Conservation (phyloP, 306 rosid species). For the Cicer bijugum region DNA sequence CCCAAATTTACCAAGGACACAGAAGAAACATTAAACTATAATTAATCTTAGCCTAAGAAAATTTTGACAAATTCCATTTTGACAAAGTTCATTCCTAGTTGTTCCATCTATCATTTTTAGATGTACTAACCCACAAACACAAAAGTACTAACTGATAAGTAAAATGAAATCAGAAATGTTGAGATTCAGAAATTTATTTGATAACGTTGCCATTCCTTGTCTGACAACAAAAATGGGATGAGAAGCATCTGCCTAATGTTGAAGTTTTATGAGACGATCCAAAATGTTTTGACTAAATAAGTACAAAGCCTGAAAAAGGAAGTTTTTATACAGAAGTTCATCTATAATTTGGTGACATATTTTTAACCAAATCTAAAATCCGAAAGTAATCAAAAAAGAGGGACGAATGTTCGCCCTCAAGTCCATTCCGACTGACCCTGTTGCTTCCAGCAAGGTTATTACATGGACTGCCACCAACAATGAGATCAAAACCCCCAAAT, state of each 20-base stretch:
- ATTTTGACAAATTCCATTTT: too few relatives aligned
- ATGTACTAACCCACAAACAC: neutral
- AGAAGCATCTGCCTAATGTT: slow-evolving; percentile 26
- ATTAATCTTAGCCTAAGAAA: too few relatives aligned
- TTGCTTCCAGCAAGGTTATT: slow-evolving; percentile 95
- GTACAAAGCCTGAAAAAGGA: slow-evolving; percentile 4
- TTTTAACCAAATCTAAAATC: slow-evolving; percentile 73
- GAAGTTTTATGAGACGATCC: slow-evolving; percentile 30
- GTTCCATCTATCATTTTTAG: slow-evolving; percentile 7
- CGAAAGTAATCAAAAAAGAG: slow-evolving; percentile 78
- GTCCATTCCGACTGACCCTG: slow-evolving; percentile 81
- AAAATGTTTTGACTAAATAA: slow-evolving; percentile 16
- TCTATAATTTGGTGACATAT: slow-evolving; percentile 45
- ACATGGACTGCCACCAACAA: slow-evolving; percentile 95
- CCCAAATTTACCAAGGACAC: too few relatives aligned
- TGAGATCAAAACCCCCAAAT: slow-evolving; percentile 85
- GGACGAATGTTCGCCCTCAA: slow-evolving; percentile 82
- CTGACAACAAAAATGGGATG: slow-evolving; percentile 43
- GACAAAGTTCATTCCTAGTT: neutral
- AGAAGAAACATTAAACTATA: too few relatives aligned
- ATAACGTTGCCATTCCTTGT: slow-evolving; percentile 31
- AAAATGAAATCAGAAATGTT: slow-evolving; percentile 11
- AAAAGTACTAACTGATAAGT: neutral
- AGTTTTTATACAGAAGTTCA: slow-evolving; percentile 38
- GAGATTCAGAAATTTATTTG: slow-evolving; percentile 28